These are phyloP conservation scores for Nannochloropsis oceanica DNA, from an alignment of 108 stramenopile species.

Conservation along the genomic window DNA sequence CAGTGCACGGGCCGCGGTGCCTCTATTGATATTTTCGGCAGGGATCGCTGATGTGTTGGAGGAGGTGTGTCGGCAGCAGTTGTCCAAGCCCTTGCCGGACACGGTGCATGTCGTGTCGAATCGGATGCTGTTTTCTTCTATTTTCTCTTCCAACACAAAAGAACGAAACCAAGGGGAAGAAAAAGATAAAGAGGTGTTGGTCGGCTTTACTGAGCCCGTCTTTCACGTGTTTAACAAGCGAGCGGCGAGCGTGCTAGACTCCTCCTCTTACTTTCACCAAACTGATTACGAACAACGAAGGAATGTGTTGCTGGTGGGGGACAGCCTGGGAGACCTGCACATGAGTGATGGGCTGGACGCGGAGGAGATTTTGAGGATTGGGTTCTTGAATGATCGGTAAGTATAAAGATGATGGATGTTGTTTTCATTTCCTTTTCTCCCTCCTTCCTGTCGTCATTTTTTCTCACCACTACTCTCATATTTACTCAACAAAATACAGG, in stretches of 20 bases:
- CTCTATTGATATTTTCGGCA: constrained; percentile 20
- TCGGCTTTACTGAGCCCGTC: not conserved
- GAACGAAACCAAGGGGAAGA: not conserved
- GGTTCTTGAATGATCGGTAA: constrained; percentile 18
- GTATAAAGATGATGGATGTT: not conserved
- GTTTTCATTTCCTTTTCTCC: not conserved
- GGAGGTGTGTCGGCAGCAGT: constrained; percentile 12
- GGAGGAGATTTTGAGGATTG: constrained; percentile 4
- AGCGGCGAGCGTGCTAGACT: not conserved
- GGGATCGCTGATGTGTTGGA: constrained; percentile 24
- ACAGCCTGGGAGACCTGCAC: constrained; percentile 27
- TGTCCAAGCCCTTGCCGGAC: constrained; percentile 9
- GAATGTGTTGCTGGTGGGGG: constrained; percentile 16
- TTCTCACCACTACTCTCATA: not conserved
- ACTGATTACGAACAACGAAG: not conserved
- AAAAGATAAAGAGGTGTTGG: not conserved
- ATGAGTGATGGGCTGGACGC: constrained; percentile 13
- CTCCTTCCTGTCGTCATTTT: not conserved
- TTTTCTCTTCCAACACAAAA: not conserved
- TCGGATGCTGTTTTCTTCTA: constrained; percentile 10
- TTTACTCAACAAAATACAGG: not conserved
- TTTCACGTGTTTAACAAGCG: constrained; percentile 30
- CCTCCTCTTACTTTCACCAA: not conserved
- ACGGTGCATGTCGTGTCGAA: constrained; percentile 16
- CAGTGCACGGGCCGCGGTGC: constrained; percentile 2